A percentile compares a stretch with the other conserved stretches of the same genome.
Conservation (phyloP, 192 early-diverging fungal species). For the Phlyctochytrium arcticum region DNA sequence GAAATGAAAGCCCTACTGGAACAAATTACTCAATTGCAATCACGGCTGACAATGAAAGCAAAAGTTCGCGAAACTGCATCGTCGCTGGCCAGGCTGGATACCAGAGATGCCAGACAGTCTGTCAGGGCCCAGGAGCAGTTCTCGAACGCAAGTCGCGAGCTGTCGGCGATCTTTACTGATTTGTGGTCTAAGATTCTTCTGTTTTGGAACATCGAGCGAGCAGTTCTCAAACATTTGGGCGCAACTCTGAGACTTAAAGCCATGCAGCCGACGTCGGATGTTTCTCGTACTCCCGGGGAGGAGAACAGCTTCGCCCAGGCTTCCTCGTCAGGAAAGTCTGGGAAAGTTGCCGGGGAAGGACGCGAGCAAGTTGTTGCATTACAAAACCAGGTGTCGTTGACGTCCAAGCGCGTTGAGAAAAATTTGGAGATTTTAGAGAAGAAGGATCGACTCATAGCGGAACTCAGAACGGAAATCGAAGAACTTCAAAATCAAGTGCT, state of each 20-base stretch:
- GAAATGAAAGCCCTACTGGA: constrained; percentile 19
- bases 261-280: too few relatives aligned
- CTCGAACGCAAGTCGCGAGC: constrained; percentile 27
- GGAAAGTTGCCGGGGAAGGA: too few relatives aligned
- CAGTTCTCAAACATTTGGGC: constrained; percentile 40
- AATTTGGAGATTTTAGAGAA: constrained; percentile 30
- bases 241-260: constrained; percentile 33
- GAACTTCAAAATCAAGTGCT: constrained; percentile 43
- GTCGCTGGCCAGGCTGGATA: constrained; percentile 25
- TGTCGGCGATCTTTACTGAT: constrained; percentile 38
- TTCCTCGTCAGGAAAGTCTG: too few relatives aligned
- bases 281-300: too few relatives aligned
- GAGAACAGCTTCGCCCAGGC: too few relatives aligned
- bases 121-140: constrained; percentile 30
- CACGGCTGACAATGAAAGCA: constrained; percentile 35
- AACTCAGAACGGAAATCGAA: constrained; percentile 42
- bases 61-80: constrained; percentile 42
- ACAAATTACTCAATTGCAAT: constrained; percentile 33
- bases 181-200: constrained; percentile 26
- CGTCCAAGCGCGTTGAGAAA: neutral
- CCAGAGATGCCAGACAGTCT: constrained; percentile 14
- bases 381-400: neutral
- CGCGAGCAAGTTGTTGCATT: too few relatives aligned
- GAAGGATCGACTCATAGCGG: constrained; percentile 43
- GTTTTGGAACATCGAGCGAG: constrained; percentile 41